A percentile compares a stretch with the other conserved stretches of the same genome.
Evolutionary conservation across 352 stramenopile species (phyloP).

Genomic region (Elongisporangium senticosum): DNA sequence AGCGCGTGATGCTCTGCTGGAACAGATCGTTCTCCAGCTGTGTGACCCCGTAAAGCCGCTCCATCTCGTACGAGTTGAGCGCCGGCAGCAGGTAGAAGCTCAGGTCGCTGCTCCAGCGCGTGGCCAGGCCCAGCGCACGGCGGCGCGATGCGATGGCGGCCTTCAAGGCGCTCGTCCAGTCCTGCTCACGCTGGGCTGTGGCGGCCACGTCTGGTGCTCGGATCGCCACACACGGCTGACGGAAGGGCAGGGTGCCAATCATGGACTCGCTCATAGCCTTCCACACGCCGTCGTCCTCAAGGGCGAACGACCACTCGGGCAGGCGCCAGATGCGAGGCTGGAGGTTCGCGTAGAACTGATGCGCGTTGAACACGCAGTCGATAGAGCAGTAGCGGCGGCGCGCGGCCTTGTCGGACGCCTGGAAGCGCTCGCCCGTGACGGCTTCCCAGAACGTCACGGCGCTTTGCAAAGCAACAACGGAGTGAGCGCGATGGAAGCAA

Average conservation of each 20-base stretch:
- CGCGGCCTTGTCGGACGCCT: conserved; percentile 17
- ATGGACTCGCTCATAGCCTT: conserved; percentile 46
- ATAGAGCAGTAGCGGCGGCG: conserved; percentile 55
- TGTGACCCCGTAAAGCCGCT: conserved; percentile 58
- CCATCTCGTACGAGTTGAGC: conserved; percentile 84
- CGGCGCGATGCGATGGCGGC: conserved; percentile 33
- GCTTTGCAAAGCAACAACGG: conserved; percentile 6
- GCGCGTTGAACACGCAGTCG: conserved; percentile 81
- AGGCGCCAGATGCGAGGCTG: conserved; percentile 49
- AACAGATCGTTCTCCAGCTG: conserved; percentile 81
- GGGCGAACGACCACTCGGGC: conserved; percentile 37
- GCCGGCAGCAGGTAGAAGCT: conserved; percentile 76
- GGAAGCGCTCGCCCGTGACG: conserved; percentile 48
- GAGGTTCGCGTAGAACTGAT: conserved; percentile 70
- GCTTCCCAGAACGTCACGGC: conserved; percentile 69
- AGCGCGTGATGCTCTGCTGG: conserved; percentile 70
- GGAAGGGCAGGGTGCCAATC: conserved; percentile 40
- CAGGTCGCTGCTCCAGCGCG: conserved; percentile 72
- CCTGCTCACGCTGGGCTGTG: conserved; percentile 29
- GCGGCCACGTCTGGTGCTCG: conserved; percentile 21
- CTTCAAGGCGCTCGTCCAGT: conserved; percentile 41
- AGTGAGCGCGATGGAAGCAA: background rate
- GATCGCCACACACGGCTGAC: conserved; percentile 20
- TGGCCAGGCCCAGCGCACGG: conserved; percentile 42
- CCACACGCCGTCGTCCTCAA: conserved; percentile 59